Evolutionary conservation across 208 protist genomes (phyloP).

Genomic region (Trypanosoma avium): DNA sequence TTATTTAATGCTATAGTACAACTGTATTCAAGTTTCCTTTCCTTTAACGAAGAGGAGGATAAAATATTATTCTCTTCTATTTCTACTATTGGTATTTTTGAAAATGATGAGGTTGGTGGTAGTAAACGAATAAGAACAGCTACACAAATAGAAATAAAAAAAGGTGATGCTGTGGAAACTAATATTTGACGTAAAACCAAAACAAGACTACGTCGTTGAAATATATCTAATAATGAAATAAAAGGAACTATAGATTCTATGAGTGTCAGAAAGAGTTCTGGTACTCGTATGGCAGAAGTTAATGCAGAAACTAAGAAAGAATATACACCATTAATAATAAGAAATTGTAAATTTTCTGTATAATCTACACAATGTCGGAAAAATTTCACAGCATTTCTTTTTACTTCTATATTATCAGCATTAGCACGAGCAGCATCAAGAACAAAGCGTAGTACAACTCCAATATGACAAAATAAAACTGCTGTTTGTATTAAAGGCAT

Average conservation of each 20-base stretch:
- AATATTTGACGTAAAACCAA: slow-evolving; percentile 44
- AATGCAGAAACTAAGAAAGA: slow-evolving; percentile 28
- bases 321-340: slow-evolving; percentile 53
- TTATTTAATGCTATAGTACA: slow-evolving; percentile 7
- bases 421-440: slow-evolving; percentile 25
- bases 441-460: slow-evolving; percentile 47
- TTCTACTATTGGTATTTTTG: neutral
- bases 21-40: neutral
- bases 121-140: slow-evolving; percentile 24
- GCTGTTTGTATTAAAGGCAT: too few relatives aligned
- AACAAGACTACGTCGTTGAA: slow-evolving; percentile 55
- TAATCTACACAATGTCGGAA: slow-evolving; percentile 42
- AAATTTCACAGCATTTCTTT: slow-evolving; percentile 38
- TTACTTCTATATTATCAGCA: slow-evolving; percentile 34
- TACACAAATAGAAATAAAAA: slow-evolving; percentile 10
- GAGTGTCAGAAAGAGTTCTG: slow-evolving; percentile 34
- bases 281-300: neutral
- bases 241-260: slow-evolving; percentile 53
- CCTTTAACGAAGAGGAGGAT: neutral
- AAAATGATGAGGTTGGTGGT: neutral
- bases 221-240: slow-evolving; percentile 44
- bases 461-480: slow-evolving; percentile 49
- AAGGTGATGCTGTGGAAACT: slow-evolving; percentile 12
- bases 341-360: slow-evolving; percentile 27
- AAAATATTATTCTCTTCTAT: neutral